Conservation (phyloP, 129 eudicot species). For the Logfia minima region DNA sequence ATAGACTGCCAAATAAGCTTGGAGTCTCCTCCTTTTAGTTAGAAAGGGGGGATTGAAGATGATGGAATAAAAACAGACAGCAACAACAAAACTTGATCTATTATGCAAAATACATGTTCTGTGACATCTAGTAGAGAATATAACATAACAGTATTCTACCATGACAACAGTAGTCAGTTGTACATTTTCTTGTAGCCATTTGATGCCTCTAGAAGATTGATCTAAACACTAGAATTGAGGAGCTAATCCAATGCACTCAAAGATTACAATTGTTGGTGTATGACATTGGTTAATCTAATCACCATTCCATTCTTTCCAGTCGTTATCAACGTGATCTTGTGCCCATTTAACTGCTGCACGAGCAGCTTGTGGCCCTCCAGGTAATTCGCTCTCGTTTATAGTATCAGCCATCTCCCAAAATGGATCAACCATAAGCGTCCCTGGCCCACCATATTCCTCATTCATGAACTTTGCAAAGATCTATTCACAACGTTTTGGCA, state of each 20-base stretch:
- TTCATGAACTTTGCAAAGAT: slow-evolving; percentile 72
- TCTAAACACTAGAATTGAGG: background rate
- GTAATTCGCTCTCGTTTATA: slow-evolving; percentile 69
- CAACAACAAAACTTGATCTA: background rate
- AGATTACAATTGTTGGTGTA: background rate
- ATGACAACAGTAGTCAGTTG: background rate
- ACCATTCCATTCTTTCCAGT: slow-evolving; percentile 86
- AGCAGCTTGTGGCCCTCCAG: slow-evolving; percentile 95
- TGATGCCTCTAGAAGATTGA: background rate
- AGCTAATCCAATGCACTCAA: background rate
- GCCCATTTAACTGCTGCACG: slow-evolving; percentile 91
- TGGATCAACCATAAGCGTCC: slow-evolving; percentile 80
- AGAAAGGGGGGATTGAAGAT: background rate
- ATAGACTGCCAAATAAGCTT: too few species aligned
- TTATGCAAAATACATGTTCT: slow-evolving; percentile 18
- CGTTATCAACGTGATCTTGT: slow-evolving; percentile 72
- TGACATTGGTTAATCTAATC: slow-evolving; percentile 2
- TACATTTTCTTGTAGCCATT: background rate
- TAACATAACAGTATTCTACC: background rate
- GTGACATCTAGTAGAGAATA: background rate
- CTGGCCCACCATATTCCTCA: slow-evolving; percentile 91
- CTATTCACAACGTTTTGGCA: slow-evolving; percentile 38
- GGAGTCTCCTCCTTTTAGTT: background rate
- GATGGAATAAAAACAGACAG: background rate
- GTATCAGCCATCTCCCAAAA: slow-evolving; percentile 95